These are phyloP conservation scores for Aspergillus neoniger DNA, from an alignment of 2,329 filamentous ascomycete species.

Conservation along the genomic window DNA sequence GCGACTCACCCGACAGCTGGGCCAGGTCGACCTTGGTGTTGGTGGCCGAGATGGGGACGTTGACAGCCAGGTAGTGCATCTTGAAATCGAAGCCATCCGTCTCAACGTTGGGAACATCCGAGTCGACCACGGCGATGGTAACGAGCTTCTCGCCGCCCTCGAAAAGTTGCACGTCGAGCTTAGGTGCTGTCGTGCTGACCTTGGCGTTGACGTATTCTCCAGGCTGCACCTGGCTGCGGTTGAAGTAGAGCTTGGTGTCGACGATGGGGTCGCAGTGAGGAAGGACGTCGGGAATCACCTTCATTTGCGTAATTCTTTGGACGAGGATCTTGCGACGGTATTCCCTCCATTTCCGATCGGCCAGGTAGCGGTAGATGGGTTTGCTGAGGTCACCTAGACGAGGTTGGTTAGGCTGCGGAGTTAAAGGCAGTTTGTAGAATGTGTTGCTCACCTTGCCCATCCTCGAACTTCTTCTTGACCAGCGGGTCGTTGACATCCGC, in stretches of 20 bases:
- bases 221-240: constrained; percentile 67
- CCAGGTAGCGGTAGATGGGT: constrained; percentile 90
- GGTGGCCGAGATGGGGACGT: constrained; percentile 65
- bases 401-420: constrained; percentile 23
- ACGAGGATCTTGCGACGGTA: constrained; percentile 77
- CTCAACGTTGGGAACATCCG: constrained; percentile 81
- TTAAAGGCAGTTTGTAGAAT: background rate
- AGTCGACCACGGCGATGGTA: constrained; percentile 81
- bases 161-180: constrained; percentile 82
- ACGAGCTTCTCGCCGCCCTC: constrained; percentile 78
- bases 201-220: constrained; percentile 76
- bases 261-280: constrained; percentile 74
- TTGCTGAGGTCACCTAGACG: constrained; percentile 85
- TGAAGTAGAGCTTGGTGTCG: constrained; percentile 82
- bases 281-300: constrained; percentile 84
- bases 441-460: constrained; percentile 68
- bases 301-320: constrained; percentile 85
- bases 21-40: constrained; percentile 65
- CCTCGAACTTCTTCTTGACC: constrained; percentile 92
- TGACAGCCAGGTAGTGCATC: constrained; percentile 83
- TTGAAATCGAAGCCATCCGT: constrained; percentile 75
- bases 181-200: constrained; percentile 71
- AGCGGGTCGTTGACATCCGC: constrained; percentile 94
- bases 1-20: constrained; percentile 59
- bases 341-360: constrained; percentile 81